phyloP scores from a whole-genome alignment of 192 early-diverging fungal species.

The Coemansia sp. region DNA sequence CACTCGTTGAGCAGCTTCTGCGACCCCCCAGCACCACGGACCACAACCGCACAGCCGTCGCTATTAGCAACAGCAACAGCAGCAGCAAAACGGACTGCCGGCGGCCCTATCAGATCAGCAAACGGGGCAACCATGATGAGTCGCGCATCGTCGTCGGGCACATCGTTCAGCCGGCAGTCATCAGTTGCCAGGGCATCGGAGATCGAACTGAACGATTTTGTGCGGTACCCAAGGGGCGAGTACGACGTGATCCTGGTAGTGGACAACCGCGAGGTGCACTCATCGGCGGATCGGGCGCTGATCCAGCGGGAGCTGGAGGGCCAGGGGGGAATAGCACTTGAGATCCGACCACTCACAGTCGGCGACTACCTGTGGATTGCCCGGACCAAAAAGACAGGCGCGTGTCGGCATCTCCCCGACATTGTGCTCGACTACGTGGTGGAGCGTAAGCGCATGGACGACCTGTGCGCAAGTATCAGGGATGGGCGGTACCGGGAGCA shows the following conservation, averaged over 20 bases:
- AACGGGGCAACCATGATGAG: slow-evolving; percentile 1
- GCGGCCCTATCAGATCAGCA: slow-evolving; percentile 1
- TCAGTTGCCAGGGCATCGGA: slow-evolving; percentile 17
- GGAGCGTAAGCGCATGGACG: slow-evolving; percentile 94
- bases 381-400: slow-evolving; percentile 32
- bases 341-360: slow-evolving; percentile 67
- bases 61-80: not conserved
- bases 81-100: not conserved
- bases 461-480: slow-evolving; percentile 87
- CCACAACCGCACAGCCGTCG: not conserved
- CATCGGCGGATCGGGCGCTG: slow-evolving; percentile 66
- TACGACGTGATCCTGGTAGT: slow-evolving; percentile 69
- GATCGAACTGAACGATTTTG: slow-evolving; percentile 24
- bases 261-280: slow-evolving; percentile 83
- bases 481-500: slow-evolving; percentile 94
- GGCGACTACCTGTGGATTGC: slow-evolving; percentile 95
- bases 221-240: slow-evolving; percentile 23
- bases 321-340: slow-evolving; percentile 52
- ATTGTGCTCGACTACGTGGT: slow-evolving; percentile 83
- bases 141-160: slow-evolving; percentile 12
- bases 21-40: not conserved
- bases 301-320: slow-evolving; percentile 68
- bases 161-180: slow-evolving; percentile 37
- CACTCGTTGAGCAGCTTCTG: slow-evolving; percentile 1
- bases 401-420: slow-evolving; percentile 48